Base-by-base conservation (phyloP, 2,329 filamentous ascomycete genomes). In the Diaporthe australafricana region DNA sequence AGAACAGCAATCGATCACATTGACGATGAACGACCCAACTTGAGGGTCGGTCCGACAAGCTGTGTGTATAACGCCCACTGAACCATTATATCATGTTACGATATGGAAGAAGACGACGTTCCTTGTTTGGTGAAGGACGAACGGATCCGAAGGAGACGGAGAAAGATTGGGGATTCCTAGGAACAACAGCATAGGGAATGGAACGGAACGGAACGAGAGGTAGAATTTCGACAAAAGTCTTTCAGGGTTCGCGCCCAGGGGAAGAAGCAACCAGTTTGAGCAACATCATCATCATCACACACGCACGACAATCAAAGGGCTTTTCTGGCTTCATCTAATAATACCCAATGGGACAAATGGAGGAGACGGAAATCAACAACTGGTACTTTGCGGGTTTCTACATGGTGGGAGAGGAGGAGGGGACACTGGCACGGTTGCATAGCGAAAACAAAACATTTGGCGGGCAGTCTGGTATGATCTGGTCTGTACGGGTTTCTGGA, bases 391-490 rank as follows among this genome's bases (percentile, higher is more conserved):
- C n/a, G 60, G 42, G 60, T 27, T 25, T 48, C 42, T 48, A 63
- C 60, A 63, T 67, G 63, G 63, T 53, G 48, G 63, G 63, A 67
- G 48, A 53, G 63, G 42, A 48, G 60, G 32, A 35, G 32, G n/a
- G n/a, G 60, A 63, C 32, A 48, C 5, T 14, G 45, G 70, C 42
- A 68, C 48, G 68, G 68, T 70, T 72, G 71, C 71, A 72, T 72
- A 72, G 71, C 71, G 71, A 71, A 67, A 57, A 68, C 52, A 56
- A 68, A 60, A 40, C 62, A 71, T 60, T 32, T 38, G 68, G 68
- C 52, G 71, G 71, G 32, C 48, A 40, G 32, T 63, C 60, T 60
- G 47, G 53, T 57, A 45, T 50, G 55, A 35, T 68, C 27, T 55
- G 55, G 27, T 48, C 22, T 53, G 45, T 60, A 48, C 45, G 52